Evolutionary conservation across 768 basidiomycete genomes (phyloP).

Genomic region (Lyophyllum semitale): DNA sequence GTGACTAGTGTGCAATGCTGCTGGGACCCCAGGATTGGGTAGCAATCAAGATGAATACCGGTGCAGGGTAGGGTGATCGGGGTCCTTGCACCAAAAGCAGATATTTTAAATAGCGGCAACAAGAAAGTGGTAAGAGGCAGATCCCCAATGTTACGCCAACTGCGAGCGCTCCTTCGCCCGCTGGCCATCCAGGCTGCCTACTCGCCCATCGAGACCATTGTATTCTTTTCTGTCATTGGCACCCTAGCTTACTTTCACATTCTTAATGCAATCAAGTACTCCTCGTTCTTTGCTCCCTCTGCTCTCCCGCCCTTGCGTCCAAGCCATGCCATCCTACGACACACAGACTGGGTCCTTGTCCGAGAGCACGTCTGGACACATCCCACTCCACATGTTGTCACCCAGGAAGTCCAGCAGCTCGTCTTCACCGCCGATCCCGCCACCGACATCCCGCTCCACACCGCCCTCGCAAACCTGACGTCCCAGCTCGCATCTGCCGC

Average conservation of each 20-base stretch:
- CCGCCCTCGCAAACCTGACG: constrained; percentile 36
- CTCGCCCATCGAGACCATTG: constrained; percentile 87
- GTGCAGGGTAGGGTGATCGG: constrained; percentile 10
- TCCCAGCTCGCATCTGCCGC: constrained; percentile 14
- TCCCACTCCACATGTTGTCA: constrained; percentile 30
- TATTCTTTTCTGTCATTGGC: constrained; percentile 83
- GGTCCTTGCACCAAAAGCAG: constrained; percentile 2
- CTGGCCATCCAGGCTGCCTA: constrained; percentile 73
- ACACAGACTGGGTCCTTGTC: constrained; percentile 65
- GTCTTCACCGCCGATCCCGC: constrained; percentile 54
- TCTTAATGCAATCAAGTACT: constrained; percentile 87
- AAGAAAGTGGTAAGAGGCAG: background rate
- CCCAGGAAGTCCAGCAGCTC: constrained; percentile 76
- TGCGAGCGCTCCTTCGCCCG: constrained; percentile 67
- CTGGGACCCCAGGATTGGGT: background rate
- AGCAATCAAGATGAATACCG: constrained; percentile 5
- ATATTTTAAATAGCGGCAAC: background rate
- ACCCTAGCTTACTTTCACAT: constrained; percentile 96
- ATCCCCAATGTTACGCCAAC: constrained; percentile 25
- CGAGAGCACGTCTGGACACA: constrained; percentile 53
- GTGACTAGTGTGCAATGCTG: too few relatives aligned
- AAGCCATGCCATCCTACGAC: constrained; percentile 52
- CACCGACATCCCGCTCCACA: constrained; percentile 36
- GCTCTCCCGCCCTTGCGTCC: constrained; percentile 51
- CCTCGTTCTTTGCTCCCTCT: constrained; percentile 70